Percentiles rank a stretch among this genome's conserved stretches.
Evolutionary conservation across 1,284 basidiomycete genomes (phyloP).

Genomic region (Coniferiporia weirii): DNA sequence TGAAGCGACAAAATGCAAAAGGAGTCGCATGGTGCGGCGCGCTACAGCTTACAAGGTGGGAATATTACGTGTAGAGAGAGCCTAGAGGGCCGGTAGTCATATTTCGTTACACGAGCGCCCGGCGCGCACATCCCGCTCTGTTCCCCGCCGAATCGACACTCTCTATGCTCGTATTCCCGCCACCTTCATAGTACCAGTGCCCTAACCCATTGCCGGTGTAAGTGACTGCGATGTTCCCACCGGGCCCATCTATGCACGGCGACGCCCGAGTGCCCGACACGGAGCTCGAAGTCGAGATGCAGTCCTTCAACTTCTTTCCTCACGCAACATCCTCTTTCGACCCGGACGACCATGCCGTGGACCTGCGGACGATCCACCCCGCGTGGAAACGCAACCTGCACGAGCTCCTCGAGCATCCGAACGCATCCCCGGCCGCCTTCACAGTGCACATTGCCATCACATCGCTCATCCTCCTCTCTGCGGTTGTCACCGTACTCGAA

Average conservation of each 20-base stretch:
- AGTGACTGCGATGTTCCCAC: not conserved
- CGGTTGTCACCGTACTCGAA: slow-evolving; percentile 77
- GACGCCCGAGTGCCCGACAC: not conserved
- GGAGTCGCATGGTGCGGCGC: no score
- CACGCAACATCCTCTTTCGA: slow-evolving; percentile 28
- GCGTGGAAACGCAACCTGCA: slow-evolving; percentile 54
- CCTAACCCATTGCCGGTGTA: not conserved
- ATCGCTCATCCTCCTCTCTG: slow-evolving; percentile 61
- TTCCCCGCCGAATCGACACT: no score
- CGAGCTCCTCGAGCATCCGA: slow-evolving; percentile 62
- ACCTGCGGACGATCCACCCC: slow-evolving; percentile 38
- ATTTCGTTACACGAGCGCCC: no score
- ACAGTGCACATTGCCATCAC: slow-evolving; percentile 60
- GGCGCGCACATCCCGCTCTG: no score
- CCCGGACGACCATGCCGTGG: slow-evolving; percentile 27
- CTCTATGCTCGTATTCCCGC: no score
- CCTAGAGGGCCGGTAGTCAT: no score
- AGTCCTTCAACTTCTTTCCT: slow-evolving; percentile 8
- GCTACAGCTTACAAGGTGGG: no score
- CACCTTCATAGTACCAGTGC: no score
- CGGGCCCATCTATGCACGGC: not conserved
- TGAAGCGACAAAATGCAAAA: no score
- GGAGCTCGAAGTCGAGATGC: slow-evolving; percentile 13
- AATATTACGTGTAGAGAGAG: no score
- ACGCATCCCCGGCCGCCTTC: slow-evolving; percentile 62